Evolutionary conservation across 768 basidiomycete genomes (phyloP).

Genomic region (Panaeolus papilionaceus): DNA sequence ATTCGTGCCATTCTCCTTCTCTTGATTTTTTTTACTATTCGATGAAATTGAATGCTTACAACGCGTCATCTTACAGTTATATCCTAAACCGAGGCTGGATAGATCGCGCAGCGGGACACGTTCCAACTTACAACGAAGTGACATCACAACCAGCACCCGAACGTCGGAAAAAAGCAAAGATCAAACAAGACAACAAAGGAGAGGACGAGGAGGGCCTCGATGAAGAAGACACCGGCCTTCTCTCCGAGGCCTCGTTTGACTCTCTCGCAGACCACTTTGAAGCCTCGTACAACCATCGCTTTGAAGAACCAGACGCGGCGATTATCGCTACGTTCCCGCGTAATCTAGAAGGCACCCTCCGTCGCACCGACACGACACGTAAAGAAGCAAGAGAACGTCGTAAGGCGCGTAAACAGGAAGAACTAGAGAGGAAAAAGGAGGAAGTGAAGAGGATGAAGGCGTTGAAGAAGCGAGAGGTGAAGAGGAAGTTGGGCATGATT

Average conservation of each 20-base stretch:
- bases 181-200: constrained; percentile 31
- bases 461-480: constrained; percentile 86
- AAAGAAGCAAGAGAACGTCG: constrained; percentile 85
- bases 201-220: constrained; percentile 25
- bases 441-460: constrained; percentile 82
- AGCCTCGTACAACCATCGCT: constrained; percentile 96
- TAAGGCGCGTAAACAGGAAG: constrained; percentile 81
- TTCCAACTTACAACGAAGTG: constrained; percentile 89
- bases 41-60: background rate
- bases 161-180: constrained; percentile 34
- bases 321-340: constrained; percentile 73
- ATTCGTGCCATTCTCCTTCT: constrained; percentile 7
- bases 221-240: constrained; percentile 48
- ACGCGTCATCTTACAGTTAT: constrained; percentile 60
- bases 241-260: constrained; percentile 65
- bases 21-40: constrained; percentile 5
- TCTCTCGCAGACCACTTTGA: constrained; percentile 93
- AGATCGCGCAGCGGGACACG: constrained; percentile 71
- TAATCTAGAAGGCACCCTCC: constrained; percentile 62
- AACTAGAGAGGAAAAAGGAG: constrained; percentile 73
- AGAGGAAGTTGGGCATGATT: constrained; percentile 75
- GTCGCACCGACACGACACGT: constrained; percentile 77
- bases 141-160: constrained; percentile 43
- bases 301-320: constrained; percentile 87
- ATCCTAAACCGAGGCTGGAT: constrained; percentile 99